Percentiles rank a stretch among this genome's conserved stretches.
These are phyloP conservation scores for Sergeia podlipaevii DNA, from an alignment of 208 protist species.

Conservation along the genomic window DNA sequence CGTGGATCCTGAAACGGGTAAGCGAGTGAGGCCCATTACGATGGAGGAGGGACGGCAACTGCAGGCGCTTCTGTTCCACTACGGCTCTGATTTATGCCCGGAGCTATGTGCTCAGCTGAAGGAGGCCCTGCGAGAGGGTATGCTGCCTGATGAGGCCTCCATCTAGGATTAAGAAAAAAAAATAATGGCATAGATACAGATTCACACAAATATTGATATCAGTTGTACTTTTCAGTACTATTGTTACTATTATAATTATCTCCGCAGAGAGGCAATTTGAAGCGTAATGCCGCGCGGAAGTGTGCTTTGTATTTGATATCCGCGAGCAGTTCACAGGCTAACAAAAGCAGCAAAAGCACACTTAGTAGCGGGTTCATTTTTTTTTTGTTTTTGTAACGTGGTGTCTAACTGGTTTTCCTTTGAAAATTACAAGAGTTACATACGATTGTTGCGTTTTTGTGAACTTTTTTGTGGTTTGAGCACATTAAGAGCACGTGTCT, in stretches of 20 bases:
- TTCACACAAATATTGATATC: background rate
- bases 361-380: no score
- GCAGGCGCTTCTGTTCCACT: constrained; percentile 78
- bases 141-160: constrained; percentile 80
- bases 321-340: no score
- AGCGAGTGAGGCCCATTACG: constrained; percentile 66
- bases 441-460: no score
- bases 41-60: constrained; percentile 83
- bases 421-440: no score
- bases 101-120: constrained; percentile 56
- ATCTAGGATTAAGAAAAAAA: constrained; percentile 36
- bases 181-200: background rate
- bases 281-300: no score
- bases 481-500: no score
- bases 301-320: no score
- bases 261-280: background rate
- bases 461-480: no score
- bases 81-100: constrained; percentile 65
- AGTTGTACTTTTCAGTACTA: constrained; percentile 3
- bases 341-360: no score
- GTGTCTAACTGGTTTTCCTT: no score
- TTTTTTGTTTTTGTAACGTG: no score
- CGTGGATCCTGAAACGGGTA: constrained; percentile 65
- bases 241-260: no score
- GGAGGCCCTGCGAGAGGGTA: constrained; percentile 70